These are phyloP conservation scores for Pluteus cervinus DNA, from an alignment of 768 basidiomycete genomes.

Conservation along the genomic window DNA sequence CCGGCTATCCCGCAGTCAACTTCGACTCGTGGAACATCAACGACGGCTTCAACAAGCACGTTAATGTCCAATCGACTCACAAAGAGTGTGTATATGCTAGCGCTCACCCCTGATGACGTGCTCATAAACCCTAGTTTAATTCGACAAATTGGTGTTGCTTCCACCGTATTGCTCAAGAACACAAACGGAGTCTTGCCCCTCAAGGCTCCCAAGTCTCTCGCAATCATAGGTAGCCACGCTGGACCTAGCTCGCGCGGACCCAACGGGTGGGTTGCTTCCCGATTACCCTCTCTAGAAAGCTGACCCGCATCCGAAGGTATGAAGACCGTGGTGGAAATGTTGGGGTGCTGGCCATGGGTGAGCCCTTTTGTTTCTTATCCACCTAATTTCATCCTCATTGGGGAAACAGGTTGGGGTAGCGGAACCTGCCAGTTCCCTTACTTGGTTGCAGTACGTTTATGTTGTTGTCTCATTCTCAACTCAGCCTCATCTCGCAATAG, in stretches of 20 bases:
- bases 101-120: background rate
- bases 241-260: conserved; percentile 46
- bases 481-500: conserved; percentile 13
- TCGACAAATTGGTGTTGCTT: conserved; percentile 53
- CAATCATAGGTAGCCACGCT: conserved; percentile 54
- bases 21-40: conserved; percentile 48
- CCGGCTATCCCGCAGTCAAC: conserved; percentile 51
- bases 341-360: conserved; percentile 59
- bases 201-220: conserved; percentile 39
- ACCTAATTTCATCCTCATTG: background rate
- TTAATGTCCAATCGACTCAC: conserved; percentile 57
- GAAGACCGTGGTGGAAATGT: conserved; percentile 49
- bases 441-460: conserved; percentile 31
- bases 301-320: conserved; percentile 22
- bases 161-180: conserved; percentile 63
- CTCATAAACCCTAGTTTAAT: conserved; percentile 35
- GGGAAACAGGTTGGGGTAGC: conserved; percentile 36
- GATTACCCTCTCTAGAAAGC: background rate
- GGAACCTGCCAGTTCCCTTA: conserved; percentile 50
- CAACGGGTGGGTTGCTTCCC: conserved; percentile 38
- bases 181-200: conserved; percentile 37
- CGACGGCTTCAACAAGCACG: conserved; percentile 32
- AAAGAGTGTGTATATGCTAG: conserved; percentile 23
- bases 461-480: background rate
- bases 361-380: conserved; percentile 8